A percentile compares a stretch with the other conserved stretches of the same genome.
phyloP scores from a whole-genome alignment of 139 green algal genomes.

The Asterochloris erici region DNA sequence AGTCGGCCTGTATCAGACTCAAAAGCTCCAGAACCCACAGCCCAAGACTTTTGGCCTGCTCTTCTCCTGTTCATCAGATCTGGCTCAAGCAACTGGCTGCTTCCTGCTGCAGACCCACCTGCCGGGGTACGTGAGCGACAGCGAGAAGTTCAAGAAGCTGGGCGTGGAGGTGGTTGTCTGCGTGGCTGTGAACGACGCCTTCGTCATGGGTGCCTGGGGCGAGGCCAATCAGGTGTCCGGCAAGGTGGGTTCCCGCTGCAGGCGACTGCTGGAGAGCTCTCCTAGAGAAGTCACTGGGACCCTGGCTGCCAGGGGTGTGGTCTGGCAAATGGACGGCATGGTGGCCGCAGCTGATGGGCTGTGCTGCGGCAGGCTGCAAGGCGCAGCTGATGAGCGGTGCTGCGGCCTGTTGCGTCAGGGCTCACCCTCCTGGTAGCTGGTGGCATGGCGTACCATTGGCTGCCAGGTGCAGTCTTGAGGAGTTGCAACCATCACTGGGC shows the following conservation, averaged over 20 bases:
- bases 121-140: slow-evolving; percentile 47
- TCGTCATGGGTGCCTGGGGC: slow-evolving; percentile 75
- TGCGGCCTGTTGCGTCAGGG: neutral
- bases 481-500: too few species aligned
- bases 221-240: slow-evolving; percentile 38
- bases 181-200: slow-evolving; percentile 78
- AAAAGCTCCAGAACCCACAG: neutral
- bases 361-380: neutral
- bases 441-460: too few species aligned
- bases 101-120: slow-evolving; percentile 43
- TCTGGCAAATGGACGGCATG: neutral
- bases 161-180: slow-evolving; percentile 56
- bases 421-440: neutral
- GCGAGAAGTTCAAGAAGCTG: slow-evolving; percentile 41
- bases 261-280: too few species aligned
- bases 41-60: neutral
- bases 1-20: neutral
- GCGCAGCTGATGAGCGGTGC: neutral
- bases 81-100: neutral
- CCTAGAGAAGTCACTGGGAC: neutral
- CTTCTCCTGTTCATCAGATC: neutral
- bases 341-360: neutral
- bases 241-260: slow-evolving; percentile 35
- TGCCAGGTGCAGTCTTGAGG: too few species aligned
- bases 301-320: neutral